Base-by-base conservation (phyloP, 257 asterid species). In the Gardenia jasminoides region DNA sequence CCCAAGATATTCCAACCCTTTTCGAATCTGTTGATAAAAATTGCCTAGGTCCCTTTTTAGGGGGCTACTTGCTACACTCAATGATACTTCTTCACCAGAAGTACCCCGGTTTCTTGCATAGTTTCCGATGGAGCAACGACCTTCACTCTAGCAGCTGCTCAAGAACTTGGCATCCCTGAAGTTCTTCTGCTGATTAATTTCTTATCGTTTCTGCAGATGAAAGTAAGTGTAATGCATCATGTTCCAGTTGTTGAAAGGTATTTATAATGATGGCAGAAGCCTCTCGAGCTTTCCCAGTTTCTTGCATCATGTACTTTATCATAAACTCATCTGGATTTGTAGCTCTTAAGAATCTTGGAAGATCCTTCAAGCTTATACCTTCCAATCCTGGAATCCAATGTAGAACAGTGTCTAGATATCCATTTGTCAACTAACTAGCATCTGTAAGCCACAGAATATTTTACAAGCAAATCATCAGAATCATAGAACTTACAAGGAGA, bases 101-200 rank as follows among this genome's bases (percentile, higher is more conserved):
- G 26, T 24, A 92, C 93, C 22, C 93, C 88, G 0, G 91, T 88
- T 0, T 80, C 86, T 2, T 88, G 94, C 81, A 83, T 89, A n/a
- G 83, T 91, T 72, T 84, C 96, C 1, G 93, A 92, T 73, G 88
- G 84, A 22, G 44, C 10, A 58, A 85, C 89, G 92, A 83, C 80
- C 78, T 90, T 89, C 67, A 85, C 91, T 47, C 30, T 77, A 1
- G 84, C 81, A 17, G 91, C 93, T 31, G 93, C 91, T 26, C 80
- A 81, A 78, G 91, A 87, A 46, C 33, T 90, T 1, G 88, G 92
- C 12, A 31, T 92, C 11, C 92, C 97, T 24, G 89, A 78, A 12
- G 87, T 85, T 3, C 28, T 86, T n/a, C n/a, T n/a, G n/a, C n/a
- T n/a, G n/a, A n/a, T n/a, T n/a, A n/a, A n/a, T n/a, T n/a, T n/a